A percentile compares a stretch with the other conserved stretches of the same genome.
phyloP scores from a whole-genome alignment of 306 rosid species.

The Inga leiocalycina region DNA sequence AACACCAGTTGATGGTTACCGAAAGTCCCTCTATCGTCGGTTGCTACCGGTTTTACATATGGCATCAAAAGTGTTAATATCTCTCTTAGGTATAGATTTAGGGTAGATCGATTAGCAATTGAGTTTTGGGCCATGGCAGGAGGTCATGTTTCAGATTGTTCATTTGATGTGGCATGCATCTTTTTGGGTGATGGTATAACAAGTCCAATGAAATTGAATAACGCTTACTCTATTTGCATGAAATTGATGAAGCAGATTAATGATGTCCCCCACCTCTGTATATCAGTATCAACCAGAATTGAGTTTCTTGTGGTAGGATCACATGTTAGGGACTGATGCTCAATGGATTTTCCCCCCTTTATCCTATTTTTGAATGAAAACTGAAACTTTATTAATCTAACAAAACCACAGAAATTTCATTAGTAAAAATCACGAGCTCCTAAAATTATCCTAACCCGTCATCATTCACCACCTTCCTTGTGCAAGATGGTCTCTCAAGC shows the following conservation, averaged over 20 bases:
- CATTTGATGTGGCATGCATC: slow-evolving; percentile 25
- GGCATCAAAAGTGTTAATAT: slow-evolving; percentile 30
- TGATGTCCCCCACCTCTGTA: background rate
- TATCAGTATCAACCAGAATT: background rate
- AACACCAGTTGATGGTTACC: slow-evolving; percentile 47
- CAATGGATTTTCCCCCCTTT: no score
- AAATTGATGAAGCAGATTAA: background rate
- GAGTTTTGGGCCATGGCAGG: slow-evolving; percentile 31
- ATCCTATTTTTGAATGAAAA: background rate
- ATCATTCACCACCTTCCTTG: background rate
- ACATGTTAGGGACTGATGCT: background rate
- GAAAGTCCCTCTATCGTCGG: background rate
- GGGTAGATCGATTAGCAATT: slow-evolving; percentile 24
- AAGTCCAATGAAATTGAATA: slow-evolving; percentile 13
- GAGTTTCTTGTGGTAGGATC: background rate
- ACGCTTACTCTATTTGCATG: background rate
- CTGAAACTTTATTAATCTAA: no score
- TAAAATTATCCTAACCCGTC: background rate
- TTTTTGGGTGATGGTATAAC: slow-evolving; percentile 21
- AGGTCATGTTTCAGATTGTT: slow-evolving; percentile 28
- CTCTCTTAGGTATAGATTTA: slow-evolving; percentile 25
- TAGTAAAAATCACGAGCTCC: background rate
- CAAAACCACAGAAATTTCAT: no score
- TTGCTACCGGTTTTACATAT: slow-evolving; percentile 23
- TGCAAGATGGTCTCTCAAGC: background rate